These are phyloP conservation scores for Hemileccinum impolitum DNA, from an alignment of 768 basidiomycete genomes.

Conservation along the genomic window DNA sequence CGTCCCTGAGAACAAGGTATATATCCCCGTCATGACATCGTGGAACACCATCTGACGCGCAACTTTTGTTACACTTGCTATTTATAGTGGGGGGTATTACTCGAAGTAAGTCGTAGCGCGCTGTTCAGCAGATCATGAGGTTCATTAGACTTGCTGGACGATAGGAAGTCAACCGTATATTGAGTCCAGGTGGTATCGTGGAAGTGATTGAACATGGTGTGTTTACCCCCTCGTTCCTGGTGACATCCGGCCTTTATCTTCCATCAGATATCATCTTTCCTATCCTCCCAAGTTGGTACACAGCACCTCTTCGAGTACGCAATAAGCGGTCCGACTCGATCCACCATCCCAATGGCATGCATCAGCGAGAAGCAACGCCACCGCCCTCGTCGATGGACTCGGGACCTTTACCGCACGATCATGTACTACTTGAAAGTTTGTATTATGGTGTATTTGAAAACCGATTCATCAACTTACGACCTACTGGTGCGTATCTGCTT, in stretches of 20 bases:
- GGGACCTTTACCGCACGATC: constrained; percentile 52
- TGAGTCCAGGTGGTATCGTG: constrained; percentile 65
- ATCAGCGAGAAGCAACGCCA: constrained; percentile 31
- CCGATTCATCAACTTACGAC: constrained; percentile 68
- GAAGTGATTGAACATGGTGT: constrained; percentile 74
- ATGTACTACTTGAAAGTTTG: constrained; percentile 65
- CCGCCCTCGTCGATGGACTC: constrained; percentile 31
- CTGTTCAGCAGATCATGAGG: neutral
- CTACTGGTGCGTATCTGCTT: constrained; percentile 49
- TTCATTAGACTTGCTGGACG: constrained; percentile 6
- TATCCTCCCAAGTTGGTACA: constrained; percentile 75
- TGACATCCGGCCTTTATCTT: neutral
- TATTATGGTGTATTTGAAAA: constrained; percentile 65
- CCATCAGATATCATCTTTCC: constrained; percentile 69
- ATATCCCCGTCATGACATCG: neutral
- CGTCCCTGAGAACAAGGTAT: constrained; percentile 73
- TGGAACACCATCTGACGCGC: constrained; percentile 2
- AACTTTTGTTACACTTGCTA: neutral
- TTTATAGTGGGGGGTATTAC: constrained; percentile 60
- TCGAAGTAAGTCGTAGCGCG: constrained; percentile 44
- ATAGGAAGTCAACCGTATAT: constrained; percentile 70
- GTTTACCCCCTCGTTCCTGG: constrained; percentile 8
- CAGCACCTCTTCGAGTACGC: constrained; percentile 58
- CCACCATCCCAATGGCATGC: constrained; percentile 48
- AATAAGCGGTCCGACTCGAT: constrained; percentile 46